Percentiles rank a stretch among this genome's conserved stretches.
These are phyloP conservation scores for Corymbia citriodora DNA, from an alignment of 441 rosid genomes.

Conservation along the genomic window DNA sequence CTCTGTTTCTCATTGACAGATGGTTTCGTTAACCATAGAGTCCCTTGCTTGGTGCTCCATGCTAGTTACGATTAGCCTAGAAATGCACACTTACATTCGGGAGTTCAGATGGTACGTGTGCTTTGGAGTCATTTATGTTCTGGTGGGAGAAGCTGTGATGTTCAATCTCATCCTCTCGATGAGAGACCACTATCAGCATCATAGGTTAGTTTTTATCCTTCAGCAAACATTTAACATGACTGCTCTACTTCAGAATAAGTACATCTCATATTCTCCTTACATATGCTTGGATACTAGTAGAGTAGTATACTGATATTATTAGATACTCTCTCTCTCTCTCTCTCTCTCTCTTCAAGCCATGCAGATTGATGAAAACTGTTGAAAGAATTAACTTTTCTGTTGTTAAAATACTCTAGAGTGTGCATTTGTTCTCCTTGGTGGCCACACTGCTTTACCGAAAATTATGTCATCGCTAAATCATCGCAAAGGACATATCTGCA, in stretches of 20 bases:
- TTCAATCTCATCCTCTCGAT: conserved; percentile 4
- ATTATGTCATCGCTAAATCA: not conserved
- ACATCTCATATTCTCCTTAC: not conserved
- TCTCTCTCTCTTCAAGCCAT: not conserved
- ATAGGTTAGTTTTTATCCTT: not conserved
- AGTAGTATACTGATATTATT: not conserved
- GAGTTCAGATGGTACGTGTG: conserved; percentile 12
- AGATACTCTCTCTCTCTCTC: not conserved
- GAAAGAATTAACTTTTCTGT: not conserved
- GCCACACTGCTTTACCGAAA: not conserved
- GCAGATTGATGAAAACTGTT: not conserved
- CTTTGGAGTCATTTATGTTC: conserved; percentile 10
- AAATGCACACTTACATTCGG: not conserved
- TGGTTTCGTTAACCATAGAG: not conserved
- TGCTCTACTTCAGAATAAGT: not conserved
- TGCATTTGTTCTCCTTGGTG: not conserved
- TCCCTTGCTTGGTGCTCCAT: conserved; percentile 10
- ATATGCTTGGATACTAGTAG: not conserved
- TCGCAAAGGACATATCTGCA: not conserved
- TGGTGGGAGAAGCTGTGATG: conserved; percentile 11
- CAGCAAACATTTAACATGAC: not conserved
- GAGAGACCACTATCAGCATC: not conserved
- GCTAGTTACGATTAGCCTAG: conserved; percentile 1
- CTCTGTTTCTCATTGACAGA: not conserved
- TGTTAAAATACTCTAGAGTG: not conserved